Conservation (phyloP, 2,329 filamentous ascomycete species). For the Neopestalotiopsis sp. region DNA sequence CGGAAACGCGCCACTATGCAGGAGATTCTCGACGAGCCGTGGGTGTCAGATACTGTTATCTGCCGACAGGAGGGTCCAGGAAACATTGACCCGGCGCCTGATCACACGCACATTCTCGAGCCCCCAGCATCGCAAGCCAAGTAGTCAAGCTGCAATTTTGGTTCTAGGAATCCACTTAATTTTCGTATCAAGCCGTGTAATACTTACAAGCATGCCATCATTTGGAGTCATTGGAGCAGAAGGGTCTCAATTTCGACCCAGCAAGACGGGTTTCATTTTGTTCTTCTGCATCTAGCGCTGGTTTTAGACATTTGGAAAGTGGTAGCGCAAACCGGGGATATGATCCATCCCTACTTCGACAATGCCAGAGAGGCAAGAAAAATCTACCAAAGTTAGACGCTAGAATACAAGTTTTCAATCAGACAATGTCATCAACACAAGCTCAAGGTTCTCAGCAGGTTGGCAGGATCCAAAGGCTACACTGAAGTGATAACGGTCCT, state of each 20-base stretch:
- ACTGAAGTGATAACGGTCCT: too few species aligned
- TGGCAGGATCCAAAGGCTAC: too few species aligned
- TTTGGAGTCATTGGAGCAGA: not conserved
- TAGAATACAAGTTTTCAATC: not conserved
- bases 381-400: not conserved
- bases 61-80: constrained; percentile 79
- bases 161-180: not conserved
- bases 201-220: not conserved
- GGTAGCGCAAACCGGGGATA: not conserved
- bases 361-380: not conserved
- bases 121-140: constrained; percentile 59
- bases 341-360: not conserved
- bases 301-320: not conserved
- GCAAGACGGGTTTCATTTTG: not conserved
- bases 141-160: constrained; percentile 20
- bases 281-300: not conserved
- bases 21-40: constrained; percentile 86
- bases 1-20: constrained; percentile 81
- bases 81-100: constrained; percentile 71
- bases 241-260: not conserved
- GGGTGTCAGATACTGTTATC: constrained; percentile 84
- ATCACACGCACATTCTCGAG: constrained; percentile 86
- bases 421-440: not conserved
- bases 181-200: not conserved
- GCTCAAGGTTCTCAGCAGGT: not conserved